Evolutionary conservation across 257 asterid genomes (phyloP).

Genomic region (Primulina tabacum): DNA sequence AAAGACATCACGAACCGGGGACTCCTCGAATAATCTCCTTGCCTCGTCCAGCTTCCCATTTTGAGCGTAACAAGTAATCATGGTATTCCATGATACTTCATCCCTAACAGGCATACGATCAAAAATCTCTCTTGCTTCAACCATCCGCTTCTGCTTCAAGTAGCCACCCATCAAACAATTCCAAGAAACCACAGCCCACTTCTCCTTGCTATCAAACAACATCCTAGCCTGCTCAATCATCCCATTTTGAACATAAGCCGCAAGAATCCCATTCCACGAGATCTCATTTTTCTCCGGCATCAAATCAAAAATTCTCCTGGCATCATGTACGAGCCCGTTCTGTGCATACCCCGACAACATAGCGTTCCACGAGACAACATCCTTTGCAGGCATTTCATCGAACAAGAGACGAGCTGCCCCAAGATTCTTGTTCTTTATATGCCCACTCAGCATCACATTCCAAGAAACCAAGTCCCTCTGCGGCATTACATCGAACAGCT

Average conservation of each 20-base stretch:
- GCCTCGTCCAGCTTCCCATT: conserved; percentile 65
- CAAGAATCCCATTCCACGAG: conserved; percentile 90
- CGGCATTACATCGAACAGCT: conserved; percentile 71
- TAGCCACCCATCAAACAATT: conserved; percentile 94
- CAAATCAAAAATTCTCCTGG: conserved; percentile 56
- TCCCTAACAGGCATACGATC: conserved; percentile 73
- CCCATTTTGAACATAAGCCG: conserved; percentile 82
- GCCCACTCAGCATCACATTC: conserved; percentile 77
- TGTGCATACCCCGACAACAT: conserved; percentile 85
- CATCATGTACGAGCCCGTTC: conserved; percentile 74
- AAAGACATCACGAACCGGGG: conserved; percentile 68
- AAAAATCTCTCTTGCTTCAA: conserved; percentile 63
- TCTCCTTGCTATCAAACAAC: conserved; percentile 66
- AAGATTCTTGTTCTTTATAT: conserved; percentile 55
- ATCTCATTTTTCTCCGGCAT: conserved; percentile 86
- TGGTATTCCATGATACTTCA: conserved; percentile 83
- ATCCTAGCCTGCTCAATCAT: conserved; percentile 71
- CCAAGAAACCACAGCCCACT: conserved; percentile 88
- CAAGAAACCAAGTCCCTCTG: conserved; percentile 62
- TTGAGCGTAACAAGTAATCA: conserved; percentile 81
- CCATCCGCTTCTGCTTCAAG: conserved; percentile 70
- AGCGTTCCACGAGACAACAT: conserved; percentile 88
- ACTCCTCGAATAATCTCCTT: conserved; percentile 59
- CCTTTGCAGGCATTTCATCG: conserved; percentile 74
- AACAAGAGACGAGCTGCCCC: conserved; percentile 63